Conservation (phyloP, 495 filamentous ascomycete species). For the Cairneyella variabilis region DNA sequence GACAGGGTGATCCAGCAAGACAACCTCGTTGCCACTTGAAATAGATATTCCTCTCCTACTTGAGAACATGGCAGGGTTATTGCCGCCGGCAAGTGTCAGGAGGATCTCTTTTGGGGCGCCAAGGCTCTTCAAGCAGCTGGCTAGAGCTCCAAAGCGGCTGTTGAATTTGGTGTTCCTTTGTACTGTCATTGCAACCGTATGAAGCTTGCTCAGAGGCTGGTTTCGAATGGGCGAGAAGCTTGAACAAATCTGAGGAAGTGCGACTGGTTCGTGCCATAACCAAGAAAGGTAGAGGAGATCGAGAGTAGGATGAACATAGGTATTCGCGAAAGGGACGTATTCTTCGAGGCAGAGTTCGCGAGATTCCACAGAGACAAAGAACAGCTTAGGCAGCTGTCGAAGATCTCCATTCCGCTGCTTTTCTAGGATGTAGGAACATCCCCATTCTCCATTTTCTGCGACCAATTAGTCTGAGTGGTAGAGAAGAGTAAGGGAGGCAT, state of each 20-base stretch:
- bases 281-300: constrained; percentile 14
- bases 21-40: constrained; percentile 6
- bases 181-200: constrained; percentile 16
- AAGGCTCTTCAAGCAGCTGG: not conserved
- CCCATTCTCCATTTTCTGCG: not conserved
- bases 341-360: constrained; percentile 13
- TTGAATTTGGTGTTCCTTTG: not conserved
- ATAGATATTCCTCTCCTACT: constrained; percentile 4
- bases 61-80: not conserved
- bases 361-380: constrained; percentile 7
- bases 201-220: constrained; percentile 4
- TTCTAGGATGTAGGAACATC: not conserved
- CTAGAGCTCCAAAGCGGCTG: constrained; percentile 7
- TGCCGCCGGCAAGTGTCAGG: constrained; percentile 3
- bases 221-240: not conserved
- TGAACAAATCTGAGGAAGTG: not conserved
- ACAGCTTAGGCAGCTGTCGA: constrained; percentile 10
- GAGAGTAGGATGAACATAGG: constrained; percentile 13
- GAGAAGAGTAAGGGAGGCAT: not conserved
- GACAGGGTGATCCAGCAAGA: not conserved
- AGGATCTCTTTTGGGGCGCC: constrained; percentile 7
- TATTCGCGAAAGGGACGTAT: constrained; percentile 9
- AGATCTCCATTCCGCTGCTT: not conserved
- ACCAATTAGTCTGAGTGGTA: not conserved
- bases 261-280: not conserved